phyloP scores from a whole-genome alignment of 345 rosid genomes.

The Euclidium syriacum region DNA sequence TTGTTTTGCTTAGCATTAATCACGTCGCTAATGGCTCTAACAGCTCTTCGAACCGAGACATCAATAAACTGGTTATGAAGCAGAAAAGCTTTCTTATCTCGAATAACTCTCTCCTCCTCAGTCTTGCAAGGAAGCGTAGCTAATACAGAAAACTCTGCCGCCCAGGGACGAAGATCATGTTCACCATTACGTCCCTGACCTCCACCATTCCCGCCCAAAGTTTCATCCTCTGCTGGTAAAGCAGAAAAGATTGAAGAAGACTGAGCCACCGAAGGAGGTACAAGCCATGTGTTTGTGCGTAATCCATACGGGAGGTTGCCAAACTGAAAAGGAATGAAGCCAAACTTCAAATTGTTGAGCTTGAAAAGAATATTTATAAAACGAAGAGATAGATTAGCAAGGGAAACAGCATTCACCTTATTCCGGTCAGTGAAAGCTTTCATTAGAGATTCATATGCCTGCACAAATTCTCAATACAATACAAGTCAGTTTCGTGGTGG shows the following conservation, averaged over 20 bases:
- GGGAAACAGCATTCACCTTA: constrained; percentile 43
- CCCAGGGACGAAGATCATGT: constrained; percentile 69
- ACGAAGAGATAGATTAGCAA: not conserved
- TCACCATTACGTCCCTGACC: constrained; percentile 69
- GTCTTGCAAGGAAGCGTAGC: constrained; percentile 86
- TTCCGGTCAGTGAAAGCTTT: constrained; percentile 86
- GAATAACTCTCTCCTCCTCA: constrained; percentile 82
- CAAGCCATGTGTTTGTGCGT: constrained; percentile 90
- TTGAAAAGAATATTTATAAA: not conserved
- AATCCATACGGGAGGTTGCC: constrained; percentile 94
- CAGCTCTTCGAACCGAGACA: constrained; percentile 67
- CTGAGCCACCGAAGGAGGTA: constrained; percentile 65
- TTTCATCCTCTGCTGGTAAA: constrained; percentile 78
- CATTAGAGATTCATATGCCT: constrained; percentile 88
- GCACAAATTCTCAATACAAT: constrained; percentile 22
- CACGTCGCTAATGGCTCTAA: constrained; percentile 46
- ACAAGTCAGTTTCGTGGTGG: not conserved
- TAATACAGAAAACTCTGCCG: constrained; percentile 71
- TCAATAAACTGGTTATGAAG: constrained; percentile 81
- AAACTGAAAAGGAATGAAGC: constrained; percentile 44
- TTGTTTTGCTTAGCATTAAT: constrained; percentile 32
- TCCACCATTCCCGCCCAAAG: constrained; percentile 91
- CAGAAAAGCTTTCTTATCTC: constrained; percentile 82
- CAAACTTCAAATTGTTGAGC: not conserved
- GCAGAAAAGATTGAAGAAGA: constrained; percentile 51